These are phyloP conservation scores for Pseudocercospora musae DNA, from an alignment of 2,329 filamentous ascomycete species.

Conservation along the genomic window DNA sequence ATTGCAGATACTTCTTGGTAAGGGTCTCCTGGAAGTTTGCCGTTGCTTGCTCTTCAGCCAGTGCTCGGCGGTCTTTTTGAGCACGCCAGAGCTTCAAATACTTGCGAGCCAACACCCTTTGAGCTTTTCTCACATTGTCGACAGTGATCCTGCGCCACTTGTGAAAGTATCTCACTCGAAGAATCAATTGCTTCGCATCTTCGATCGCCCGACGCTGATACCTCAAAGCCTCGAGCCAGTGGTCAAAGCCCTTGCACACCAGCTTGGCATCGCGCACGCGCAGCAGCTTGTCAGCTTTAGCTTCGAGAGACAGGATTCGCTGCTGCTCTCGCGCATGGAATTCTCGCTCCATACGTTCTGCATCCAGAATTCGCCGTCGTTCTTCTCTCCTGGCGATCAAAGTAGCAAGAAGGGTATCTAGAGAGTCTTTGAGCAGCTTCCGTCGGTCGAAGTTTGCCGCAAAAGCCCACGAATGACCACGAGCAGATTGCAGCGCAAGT, in stretches of 20 bases:
- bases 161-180: constrained; percentile 66
- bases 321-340: constrained; percentile 16
- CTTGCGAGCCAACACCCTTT: constrained; percentile 52
- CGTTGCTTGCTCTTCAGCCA: constrained; percentile 25
- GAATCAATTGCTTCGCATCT: constrained; percentile 37
- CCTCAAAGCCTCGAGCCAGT: constrained; percentile 65
- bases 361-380: constrained; percentile 9
- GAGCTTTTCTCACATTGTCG: constrained; percentile 55
- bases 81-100: constrained; percentile 55
- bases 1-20: constrained; percentile 26
- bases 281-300: constrained; percentile 1
- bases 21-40: constrained; percentile 29
- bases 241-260: constrained; percentile 60
- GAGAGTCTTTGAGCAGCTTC: constrained; percentile 51
- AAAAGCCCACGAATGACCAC: constrained; percentile 34
- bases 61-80: constrained; percentile 33
- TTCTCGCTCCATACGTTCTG: constrained; percentile 12
- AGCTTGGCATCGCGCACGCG: constrained; percentile 63
- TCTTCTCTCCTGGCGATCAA: constrained; percentile 22
- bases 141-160: constrained; percentile 66
- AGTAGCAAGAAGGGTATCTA: constrained; percentile 50
- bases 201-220: constrained; percentile 60
- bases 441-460: constrained; percentile 51
- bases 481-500: constrained; percentile 28
- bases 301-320: constrained; percentile 12